These are phyloP conservation scores for Agrocybe chaxingu DNA, from an alignment of 768 basidiomycete species.

Conservation along the genomic window DNA sequence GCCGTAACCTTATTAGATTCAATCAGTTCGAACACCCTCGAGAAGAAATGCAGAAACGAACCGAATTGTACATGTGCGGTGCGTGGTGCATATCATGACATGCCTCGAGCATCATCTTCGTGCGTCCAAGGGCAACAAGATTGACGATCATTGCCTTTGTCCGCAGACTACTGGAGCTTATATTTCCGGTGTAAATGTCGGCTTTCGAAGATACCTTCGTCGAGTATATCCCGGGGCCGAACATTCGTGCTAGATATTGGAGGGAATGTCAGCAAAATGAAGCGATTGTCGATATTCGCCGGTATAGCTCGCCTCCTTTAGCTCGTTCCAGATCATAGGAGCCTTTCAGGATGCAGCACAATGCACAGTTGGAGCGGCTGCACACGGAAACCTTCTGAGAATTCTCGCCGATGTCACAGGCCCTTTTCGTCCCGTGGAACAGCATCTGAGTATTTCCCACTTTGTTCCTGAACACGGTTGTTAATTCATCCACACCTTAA, in stretches of 20 bases:
- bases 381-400: conserved; percentile 14
- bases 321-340: conserved; percentile 28
- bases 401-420: conserved; percentile 19
- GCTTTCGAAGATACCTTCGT: conserved; percentile 25
- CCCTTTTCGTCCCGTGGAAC: conserved; percentile 25
- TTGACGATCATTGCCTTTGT: conserved; percentile 25
- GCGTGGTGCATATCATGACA: conserved; percentile 26
- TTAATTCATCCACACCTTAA: not conserved
- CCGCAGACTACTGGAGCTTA: not conserved
- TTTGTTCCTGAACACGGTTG: conserved; percentile 17
- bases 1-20: conserved; percentile 20
- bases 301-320: conserved; percentile 14
- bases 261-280: not conserved
- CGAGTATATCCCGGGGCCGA: conserved; percentile 28
- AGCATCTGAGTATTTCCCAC: conserved; percentile 27
- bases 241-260: conserved; percentile 20
- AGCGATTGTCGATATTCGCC: not conserved
- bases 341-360: conserved; percentile 23
- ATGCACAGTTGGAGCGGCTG: conserved; percentile 15
- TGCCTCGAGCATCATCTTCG: conserved; percentile 22
- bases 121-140: conserved; percentile 24
- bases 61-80: conserved; percentile 25
- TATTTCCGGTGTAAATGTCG: conserved; percentile 20
- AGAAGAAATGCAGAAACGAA: conserved; percentile 5
- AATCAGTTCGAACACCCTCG: not conserved